Conservation (phyloP, 306 rosid species). For the Fagus crenata region DNA sequence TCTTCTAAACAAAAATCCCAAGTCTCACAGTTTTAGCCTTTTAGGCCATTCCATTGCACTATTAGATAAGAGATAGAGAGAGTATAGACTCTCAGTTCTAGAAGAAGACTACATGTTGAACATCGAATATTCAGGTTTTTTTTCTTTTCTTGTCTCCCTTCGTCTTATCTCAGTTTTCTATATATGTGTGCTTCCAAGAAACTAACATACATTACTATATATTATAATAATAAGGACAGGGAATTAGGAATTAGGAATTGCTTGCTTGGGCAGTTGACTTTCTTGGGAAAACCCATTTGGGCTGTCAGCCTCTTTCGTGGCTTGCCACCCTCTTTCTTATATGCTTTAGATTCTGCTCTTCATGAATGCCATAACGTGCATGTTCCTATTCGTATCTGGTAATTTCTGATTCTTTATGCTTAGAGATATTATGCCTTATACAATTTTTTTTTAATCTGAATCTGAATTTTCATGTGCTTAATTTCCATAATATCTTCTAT, state of each 20-base stretch:
- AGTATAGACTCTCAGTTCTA: conserved; percentile 31
- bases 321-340: conserved; percentile 31
- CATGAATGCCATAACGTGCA: conserved; percentile 20
- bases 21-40: conserved; percentile 24
- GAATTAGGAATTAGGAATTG: conserved; percentile 11
- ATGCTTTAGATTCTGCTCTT: conserved; percentile 28
- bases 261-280: conserved; percentile 53
- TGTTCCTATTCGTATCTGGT: conserved; percentile 9
- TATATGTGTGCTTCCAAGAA: conserved; percentile 19
- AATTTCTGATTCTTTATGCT: not conserved
- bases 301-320: conserved; percentile 39
- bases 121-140: conserved; percentile 49
- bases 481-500: not conserved
- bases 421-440: not conserved
- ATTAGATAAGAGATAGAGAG: conserved; percentile 1
- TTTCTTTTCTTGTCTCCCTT: not conserved
- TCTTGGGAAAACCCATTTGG: conserved; percentile 40
- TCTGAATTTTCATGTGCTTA: not conserved
- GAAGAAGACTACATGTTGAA: not conserved
- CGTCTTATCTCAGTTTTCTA: conserved; percentile 19
- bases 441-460: not conserved
- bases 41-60: conserved; percentile 30
- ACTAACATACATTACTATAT: not conserved
- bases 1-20: conserved; percentile 27
- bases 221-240: not conserved